Evolutionary conservation across 1,284 basidiomycete genomes (phyloP).

Genomic region (Ceratorhiza oryzae-sativae): DNA sequence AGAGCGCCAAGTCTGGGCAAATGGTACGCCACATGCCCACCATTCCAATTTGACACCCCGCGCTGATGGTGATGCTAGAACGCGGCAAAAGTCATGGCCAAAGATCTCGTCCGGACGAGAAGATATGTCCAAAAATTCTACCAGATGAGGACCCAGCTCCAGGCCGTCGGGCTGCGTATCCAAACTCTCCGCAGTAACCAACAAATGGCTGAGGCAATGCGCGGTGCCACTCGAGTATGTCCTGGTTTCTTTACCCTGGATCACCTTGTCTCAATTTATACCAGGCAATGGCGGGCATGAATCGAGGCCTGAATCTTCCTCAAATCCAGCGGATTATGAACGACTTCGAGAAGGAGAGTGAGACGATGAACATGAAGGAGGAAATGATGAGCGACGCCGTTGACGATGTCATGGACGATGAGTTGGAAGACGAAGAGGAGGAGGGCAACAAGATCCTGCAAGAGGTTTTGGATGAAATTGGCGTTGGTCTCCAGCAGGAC

Average conservation of each 20-base stretch:
- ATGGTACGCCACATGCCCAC: constrained; percentile 66
- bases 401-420: constrained; percentile 98
- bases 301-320: constrained; percentile 92
- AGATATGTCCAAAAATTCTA: constrained; percentile 98
- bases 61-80: constrained; percentile 61
- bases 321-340: constrained; percentile 96
- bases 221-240: constrained; percentile 90
- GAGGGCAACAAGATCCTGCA: constrained; percentile 96
- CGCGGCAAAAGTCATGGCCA: constrained; percentile 99
- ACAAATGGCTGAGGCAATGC: constrained; percentile 99
- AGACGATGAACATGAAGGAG: constrained; percentile 99
- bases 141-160: constrained; percentile 97
- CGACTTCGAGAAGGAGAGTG: constrained; percentile 96
- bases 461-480: constrained; percentile 97
- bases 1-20: constrained; percentile 94
- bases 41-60: constrained; percentile 37
- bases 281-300: constrained; percentile 99
- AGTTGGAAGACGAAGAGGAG: constrained; percentile 90
- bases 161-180: constrained; percentile 94
- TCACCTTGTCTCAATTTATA: background rate
- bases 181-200: constrained; percentile 97
- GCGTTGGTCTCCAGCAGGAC: constrained; percentile 90
- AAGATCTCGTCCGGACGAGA: constrained; percentile 95
- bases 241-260: constrained; percentile 16
- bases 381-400: constrained; percentile 99